These are phyloP conservation scores for Inga oerstediana DNA, from an alignment of 306 rosid species.

Conservation along the genomic window DNA sequence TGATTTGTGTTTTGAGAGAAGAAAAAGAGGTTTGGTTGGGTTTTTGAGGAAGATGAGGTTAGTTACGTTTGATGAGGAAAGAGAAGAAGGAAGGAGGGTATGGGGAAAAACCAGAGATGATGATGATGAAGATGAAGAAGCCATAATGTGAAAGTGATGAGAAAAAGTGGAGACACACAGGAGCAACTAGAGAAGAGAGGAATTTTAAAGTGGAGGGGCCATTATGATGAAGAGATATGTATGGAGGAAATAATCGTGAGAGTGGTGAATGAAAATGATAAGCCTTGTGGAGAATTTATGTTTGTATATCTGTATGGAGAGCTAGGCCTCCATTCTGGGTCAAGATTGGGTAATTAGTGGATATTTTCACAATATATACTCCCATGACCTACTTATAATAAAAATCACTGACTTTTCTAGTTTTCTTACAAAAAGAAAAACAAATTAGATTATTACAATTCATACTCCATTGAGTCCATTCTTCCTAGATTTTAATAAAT, in stretches of 20 bases:
- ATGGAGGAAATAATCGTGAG: not conserved
- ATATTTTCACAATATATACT: too few species aligned
- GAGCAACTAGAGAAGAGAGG: not conserved
- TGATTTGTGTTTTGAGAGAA: not conserved
- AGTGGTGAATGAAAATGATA: too few species aligned
- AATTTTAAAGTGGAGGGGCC: not conserved
- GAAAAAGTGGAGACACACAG: not conserved
- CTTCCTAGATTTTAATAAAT: too few species aligned
- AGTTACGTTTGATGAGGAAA: not conserved
- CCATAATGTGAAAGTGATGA: slow-evolving; percentile 19
- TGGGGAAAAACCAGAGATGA: not conserved
- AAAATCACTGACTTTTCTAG: not conserved
- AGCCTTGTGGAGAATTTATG: too few species aligned
- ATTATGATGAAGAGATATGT: not conserved
- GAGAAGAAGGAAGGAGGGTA: not conserved
- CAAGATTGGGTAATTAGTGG: not conserved
- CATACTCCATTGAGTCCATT: not conserved
- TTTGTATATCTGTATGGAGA: too few species aligned
- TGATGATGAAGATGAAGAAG: not conserved
- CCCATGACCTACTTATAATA: not conserved
- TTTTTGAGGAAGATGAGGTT: not conserved
- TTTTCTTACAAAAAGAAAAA: not conserved
- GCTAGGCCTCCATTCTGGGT: not conserved
- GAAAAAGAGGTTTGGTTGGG: not conserved
- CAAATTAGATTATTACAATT: too few species aligned